phyloP scores from a whole-genome alignment of 495 filamentous ascomycete genomes.

The Penicillium daleae region DNA sequence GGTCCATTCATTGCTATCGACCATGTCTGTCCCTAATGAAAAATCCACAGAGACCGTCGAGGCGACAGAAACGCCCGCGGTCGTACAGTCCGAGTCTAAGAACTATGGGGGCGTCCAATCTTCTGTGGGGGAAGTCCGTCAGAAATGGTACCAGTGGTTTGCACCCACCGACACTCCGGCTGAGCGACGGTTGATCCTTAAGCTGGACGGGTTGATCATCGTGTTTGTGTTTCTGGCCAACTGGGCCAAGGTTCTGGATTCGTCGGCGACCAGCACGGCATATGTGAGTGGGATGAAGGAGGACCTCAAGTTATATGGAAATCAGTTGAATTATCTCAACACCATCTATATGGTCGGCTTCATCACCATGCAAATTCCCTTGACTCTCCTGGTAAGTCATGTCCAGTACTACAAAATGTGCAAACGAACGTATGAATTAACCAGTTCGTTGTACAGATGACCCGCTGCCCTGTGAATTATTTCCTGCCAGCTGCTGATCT shows the following conservation, averaged over 20 bases:
- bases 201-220: slow-evolving; percentile 43
- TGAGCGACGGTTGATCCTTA: slow-evolving; percentile 47
- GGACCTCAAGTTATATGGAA: slow-evolving; percentile 42
- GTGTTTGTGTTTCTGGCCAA: slow-evolving; percentile 41
- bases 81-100: neutral
- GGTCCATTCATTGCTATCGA: neutral
- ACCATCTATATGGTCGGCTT: slow-evolving; percentile 45
- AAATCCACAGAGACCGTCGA: neutral
- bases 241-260: slow-evolving; percentile 49
- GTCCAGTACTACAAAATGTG: neutral
- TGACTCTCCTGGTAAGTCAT: slow-evolving; percentile 28
- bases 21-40: neutral
- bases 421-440: slow-evolving; percentile 1
- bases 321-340: slow-evolving; percentile 51
- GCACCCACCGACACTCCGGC: slow-evolving; percentile 39
- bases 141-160: slow-evolving; percentile 50
- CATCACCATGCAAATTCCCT: slow-evolving; percentile 32
- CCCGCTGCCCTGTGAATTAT: slow-evolving; percentile 34
- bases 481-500: slow-evolving; percentile 41
- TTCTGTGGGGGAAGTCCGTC: slow-evolving; percentile 8
- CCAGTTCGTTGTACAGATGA: slow-evolving; percentile 25
- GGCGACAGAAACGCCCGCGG: neutral
- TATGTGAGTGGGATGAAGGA: slow-evolving; percentile 38
- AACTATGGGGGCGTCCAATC: neutral
- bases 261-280: slow-evolving; percentile 32